Conservation (phyloP, 176 grass and related monocot species). For the Eragrostis nindensis region DNA sequence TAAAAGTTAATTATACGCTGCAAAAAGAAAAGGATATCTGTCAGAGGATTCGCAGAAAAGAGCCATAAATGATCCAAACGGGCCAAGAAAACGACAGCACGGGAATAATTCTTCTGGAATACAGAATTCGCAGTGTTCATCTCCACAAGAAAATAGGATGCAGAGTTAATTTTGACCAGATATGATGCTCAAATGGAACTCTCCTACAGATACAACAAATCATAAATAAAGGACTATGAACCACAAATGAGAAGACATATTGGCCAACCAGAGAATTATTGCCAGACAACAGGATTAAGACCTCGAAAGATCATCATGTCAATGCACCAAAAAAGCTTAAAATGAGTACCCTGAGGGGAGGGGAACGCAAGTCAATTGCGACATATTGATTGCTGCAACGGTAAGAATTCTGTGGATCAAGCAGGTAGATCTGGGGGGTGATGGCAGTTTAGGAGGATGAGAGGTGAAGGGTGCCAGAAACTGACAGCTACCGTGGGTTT, state of each 20-base stretch:
- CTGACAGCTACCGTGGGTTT: neutral
- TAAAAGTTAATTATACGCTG: constrained; percentile 18
- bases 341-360: neutral
- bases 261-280: neutral
- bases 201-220: neutral
- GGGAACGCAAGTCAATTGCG: neutral
- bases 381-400: neutral
- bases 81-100: neutral
- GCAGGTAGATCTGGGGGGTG: neutral
- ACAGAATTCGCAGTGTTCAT: neutral
- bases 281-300: neutral
- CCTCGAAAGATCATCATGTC: neutral
- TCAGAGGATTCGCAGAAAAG: neutral
- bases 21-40: constrained; percentile 11
- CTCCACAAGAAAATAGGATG: constrained; percentile 13
- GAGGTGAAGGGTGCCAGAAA: neutral
- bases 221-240: neutral
- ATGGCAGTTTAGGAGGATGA: neutral
- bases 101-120: neutral
- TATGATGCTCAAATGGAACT: neutral
- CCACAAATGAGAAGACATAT: neutral
- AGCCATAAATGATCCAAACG: neutral
- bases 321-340: neutral
- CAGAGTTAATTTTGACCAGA: neutral
- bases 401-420: neutral